A percentile compares a stretch with the other conserved stretches of the same genome.
These are phyloP conservation scores for Fusarium begoniae DNA, from an alignment of 2,329 filamentous ascomycete species.

Conservation along the genomic window DNA sequence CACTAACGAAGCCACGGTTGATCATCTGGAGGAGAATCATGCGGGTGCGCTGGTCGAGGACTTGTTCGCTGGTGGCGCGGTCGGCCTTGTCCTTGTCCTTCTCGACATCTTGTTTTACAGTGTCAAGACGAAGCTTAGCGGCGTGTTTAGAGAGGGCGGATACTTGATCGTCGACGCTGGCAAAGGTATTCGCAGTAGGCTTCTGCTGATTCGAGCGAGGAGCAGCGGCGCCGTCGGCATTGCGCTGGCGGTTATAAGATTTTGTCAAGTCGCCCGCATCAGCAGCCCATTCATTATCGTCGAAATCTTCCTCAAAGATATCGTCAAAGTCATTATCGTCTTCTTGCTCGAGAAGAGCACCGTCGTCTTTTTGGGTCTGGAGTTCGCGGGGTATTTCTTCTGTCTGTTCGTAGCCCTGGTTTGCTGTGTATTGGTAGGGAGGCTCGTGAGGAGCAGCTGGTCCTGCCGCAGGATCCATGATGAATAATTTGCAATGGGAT, in stretches of 20 bases:
- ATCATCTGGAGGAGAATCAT: constrained; percentile 98
- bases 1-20: constrained; percentile 86
- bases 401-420: constrained; percentile 55
- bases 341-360: constrained; percentile 32
- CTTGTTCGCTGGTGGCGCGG: constrained; percentile 92
- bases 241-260: constrained; percentile 85
- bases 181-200: constrained; percentile 79
- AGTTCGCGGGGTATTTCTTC: constrained; percentile 48
- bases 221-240: constrained; percentile 62
- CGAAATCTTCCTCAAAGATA: constrained; percentile 60
- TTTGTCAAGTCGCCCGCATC: constrained; percentile 78
- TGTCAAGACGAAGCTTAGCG: constrained; percentile 82
- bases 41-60: constrained; percentile 90
- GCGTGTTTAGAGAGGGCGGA: constrained; percentile 86
- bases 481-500: constrained; percentile 1
- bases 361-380: constrained; percentile 43
- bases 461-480: constrained; percentile 27
- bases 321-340: constrained; percentile 41
- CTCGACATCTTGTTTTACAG: constrained; percentile 61
- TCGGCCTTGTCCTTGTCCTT: constrained; percentile 88
- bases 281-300: constrained; percentile 70
- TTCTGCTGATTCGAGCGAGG: constrained; percentile 82
- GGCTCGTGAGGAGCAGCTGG: constrained; percentile 57
- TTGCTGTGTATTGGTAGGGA: constrained; percentile 55
- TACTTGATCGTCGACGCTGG: constrained; percentile 87